phyloP scores from a whole-genome alignment of 2,329 filamentous ascomycete genomes.

The Penicillium sp. region DNA sequence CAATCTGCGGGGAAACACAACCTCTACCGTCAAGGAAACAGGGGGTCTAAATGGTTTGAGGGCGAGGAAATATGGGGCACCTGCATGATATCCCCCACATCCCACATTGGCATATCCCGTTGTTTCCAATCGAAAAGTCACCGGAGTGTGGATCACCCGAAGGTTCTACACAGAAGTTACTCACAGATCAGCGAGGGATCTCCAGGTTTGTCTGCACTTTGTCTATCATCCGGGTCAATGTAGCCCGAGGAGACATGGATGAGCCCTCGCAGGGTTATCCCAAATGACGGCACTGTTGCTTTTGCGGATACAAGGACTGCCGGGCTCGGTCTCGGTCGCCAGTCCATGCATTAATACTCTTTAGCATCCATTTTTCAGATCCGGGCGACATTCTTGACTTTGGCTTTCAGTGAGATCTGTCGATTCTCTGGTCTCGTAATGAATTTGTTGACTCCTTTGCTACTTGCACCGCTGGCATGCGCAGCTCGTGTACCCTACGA shows the following conservation, averaged over 20 bases:
- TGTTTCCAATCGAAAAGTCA: background rate
- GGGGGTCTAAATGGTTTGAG: background rate
- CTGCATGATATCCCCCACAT: background rate
- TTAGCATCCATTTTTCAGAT: background rate
- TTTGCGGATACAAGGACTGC: background rate
- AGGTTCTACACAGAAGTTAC: background rate
- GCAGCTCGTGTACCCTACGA: conserved; percentile 35
- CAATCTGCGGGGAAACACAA: background rate
- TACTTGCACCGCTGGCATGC: conserved; percentile 11
- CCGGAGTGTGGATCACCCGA: background rate
- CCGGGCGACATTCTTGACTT: background rate
- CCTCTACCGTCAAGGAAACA: background rate
- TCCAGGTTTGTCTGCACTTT: background rate
- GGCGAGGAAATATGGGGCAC: background rate
- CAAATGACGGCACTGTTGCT: background rate
- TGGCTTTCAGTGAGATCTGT: background rate
- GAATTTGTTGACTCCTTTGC: background rate
- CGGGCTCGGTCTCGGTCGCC: background rate
- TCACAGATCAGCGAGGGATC: background rate
- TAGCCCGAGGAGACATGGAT: background rate
- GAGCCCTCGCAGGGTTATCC: background rate
- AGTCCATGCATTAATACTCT: background rate
- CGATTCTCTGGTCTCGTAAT: background rate
- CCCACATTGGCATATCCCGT: background rate
- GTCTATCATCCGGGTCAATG: background rate